phyloP scores from a whole-genome alignment of 768 basidiomycete species.

The Rubroboletus satanas region DNA sequence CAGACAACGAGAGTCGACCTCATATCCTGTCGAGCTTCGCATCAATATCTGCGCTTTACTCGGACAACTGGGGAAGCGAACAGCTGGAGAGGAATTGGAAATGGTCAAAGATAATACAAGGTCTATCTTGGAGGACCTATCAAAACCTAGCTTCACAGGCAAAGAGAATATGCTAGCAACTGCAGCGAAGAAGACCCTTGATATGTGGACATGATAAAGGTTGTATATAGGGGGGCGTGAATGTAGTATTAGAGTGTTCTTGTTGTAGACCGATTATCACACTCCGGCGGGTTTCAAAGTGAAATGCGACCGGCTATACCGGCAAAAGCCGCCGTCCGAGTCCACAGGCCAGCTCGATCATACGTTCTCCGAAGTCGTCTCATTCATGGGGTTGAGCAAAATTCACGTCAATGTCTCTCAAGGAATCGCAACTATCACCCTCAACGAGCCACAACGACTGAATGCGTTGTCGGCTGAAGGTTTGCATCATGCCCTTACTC shows the following conservation, averaged over 20 bases:
- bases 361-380: neutral
- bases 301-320: too few relatives aligned
- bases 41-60: constrained; percentile 73
- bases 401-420: constrained; percentile 47
- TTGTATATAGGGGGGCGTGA: neutral
- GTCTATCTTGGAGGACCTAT: constrained; percentile 50
- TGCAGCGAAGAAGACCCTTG: constrained; percentile 41
- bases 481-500: constrained; percentile 22
- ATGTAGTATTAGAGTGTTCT: neutral
- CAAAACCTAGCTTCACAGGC: constrained; percentile 33
- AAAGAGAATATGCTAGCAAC: constrained; percentile 33
- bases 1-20: constrained; percentile 32
- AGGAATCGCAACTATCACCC: constrained; percentile 64
- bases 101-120: constrained; percentile 48
- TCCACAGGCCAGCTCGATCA: neutral
- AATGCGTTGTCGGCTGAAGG: constrained; percentile 59
- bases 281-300: too few relatives aligned
- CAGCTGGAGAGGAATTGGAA: constrained; percentile 44
- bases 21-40: constrained; percentile 73
- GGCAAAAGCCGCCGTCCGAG: too few relatives aligned
- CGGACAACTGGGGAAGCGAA: constrained; percentile 55
- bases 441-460: constrained; percentile 55
- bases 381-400: constrained; percentile 36
- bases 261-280: too few relatives aligned
- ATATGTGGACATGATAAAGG: constrained; percentile 33